Conservation (phyloP, 345 rosid genomes). For the Populus tremula region DNA sequence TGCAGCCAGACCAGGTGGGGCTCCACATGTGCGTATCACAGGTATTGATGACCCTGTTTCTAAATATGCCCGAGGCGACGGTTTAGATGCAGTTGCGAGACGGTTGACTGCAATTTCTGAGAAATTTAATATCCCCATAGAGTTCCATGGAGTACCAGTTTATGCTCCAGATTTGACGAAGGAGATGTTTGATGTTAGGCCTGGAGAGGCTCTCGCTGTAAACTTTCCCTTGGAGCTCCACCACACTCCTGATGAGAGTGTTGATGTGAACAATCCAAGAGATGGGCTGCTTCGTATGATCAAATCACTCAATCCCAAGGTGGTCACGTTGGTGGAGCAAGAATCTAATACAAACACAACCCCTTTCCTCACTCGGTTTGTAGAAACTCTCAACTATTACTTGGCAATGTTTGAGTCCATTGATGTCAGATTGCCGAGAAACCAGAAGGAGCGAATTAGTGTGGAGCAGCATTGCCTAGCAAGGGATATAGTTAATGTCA, state of each 20-base stretch:
- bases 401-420: conserved; percentile 68
- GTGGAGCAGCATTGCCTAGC: conserved; percentile 70
- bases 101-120: conserved; percentile 46
- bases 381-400: conserved; percentile 60
- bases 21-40: conserved; percentile 65
- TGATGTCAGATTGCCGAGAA: conserved; percentile 51
- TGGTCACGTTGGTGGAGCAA: conserved; percentile 63
- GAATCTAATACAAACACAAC: conserved; percentile 79
- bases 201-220: conserved; percentile 62
- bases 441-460: conserved; percentile 43
- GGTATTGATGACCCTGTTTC: conserved; percentile 62
- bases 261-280: conserved; percentile 62
- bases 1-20: conserved; percentile 61
- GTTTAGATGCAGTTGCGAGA: conserved; percentile 48
- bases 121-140: conserved; percentile 51
- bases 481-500: conserved; percentile 60
- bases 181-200: conserved; percentile 65
- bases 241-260: conserved; percentile 71
- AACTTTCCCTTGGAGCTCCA: conserved; percentile 72
- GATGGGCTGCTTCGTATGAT: conserved; percentile 68
- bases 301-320: conserved; percentile 62
- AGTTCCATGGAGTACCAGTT: conserved; percentile 57
- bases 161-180: conserved; percentile 46
- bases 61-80: conserved; percentile 50
- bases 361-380: conserved; percentile 57